Evolutionary conservation across 2,329 filamentous ascomycete species (phyloP), one percentile per base, ranked within the genome.

Genomic region (Nothophaeocryptopus gaeumannii): DNA sequence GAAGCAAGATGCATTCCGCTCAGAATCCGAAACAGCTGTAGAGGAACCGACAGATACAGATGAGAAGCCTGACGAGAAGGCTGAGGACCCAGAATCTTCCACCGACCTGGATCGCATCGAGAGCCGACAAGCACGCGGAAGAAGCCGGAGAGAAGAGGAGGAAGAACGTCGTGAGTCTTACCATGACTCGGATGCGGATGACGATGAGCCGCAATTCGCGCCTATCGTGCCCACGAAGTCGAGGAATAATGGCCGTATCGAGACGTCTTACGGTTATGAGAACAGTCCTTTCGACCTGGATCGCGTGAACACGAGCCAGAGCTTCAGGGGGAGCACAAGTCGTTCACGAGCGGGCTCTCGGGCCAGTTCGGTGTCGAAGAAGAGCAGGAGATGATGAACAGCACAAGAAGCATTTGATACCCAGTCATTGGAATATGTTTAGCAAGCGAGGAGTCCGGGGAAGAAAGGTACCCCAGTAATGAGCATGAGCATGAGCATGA

Each of bases 201-300:
- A 60, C 10, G 53, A 49, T 35, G 39, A 51, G 26, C 45, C 52
- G n/a, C 51, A 49, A n/a, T 62, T 62, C 35, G 50, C 45, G 4
- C 59, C 59, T 5, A 62, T 62, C 14, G 51, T 50, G n/a, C 40
- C 56, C 1, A 57, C 50, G 1, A 48, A 54, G 16, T 55, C 51
- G 9, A 49, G 50, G 32, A 47, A n/a, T 11, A 50, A 35, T 29
- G 9, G 41, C 45, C 31, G 43, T 39, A 30, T 40, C 29, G 40
- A 5, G 26, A 33, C n/a, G 11, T 26, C 20, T 26, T 26, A 26
- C 20, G 32, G 35, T 8, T 70, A 74, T 39, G 68, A 72, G n/a
- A 51, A 46, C 33, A 76, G 71, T 54, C 75, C 75, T 5, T 78
- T 72, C 54, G 73, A 75, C 46, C 70, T 78, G 35, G 74, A 78